Base-by-base conservation (phyloP, 2,329 filamentous ascomycete species). In the Diaporthe citrichinensis region DNA sequence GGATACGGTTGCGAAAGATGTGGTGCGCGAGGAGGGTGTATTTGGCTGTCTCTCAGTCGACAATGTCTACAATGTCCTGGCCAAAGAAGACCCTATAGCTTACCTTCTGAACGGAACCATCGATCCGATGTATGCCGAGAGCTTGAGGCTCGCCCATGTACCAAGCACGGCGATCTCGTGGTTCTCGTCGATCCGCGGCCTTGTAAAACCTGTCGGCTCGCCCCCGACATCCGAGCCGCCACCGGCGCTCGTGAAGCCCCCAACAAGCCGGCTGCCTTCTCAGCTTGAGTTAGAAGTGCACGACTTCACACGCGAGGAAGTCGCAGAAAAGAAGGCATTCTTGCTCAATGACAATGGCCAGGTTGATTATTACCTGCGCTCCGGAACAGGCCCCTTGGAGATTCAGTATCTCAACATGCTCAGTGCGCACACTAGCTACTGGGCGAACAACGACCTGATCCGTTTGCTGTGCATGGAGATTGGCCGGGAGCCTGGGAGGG, bases 401-500 rank as follows among this genome's bases (percentile, higher is more conserved):
- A 95, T 98, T 34, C 96, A 98, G 84, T 99, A 99, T 82, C 85
- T 98, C 49, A 98, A 98, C 79, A 99, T 99, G 97, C 86, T 99
- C 73, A 94, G 95, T 74, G 97, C 97, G 12, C 97, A 99, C 84
- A 95, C 94, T 74, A 96, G 94, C 82, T 99, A 99, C 84, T 99
- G 97, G 97, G 90, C 92, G 2, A 92, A 94, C 80, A 90, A 88
- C 39, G 97, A 98, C 82, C 96, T 99, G 82, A 92, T 98, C n/a
- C 88, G 96, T 59, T 93, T 98, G 87, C 85, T 98, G 68, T 97
- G 97, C 58, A 88, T 96, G 44, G 97, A 99, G 84, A 92, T 97
- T 79, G 96, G 96, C 4, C 88, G 96, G 77, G 88, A 88, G 78
- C 90, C 91, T 7, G 96, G 96, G 0, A 92, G 90, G 78, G 87